A percentile compares a stretch with the other conserved stretches of the same genome.
phyloP scores from a whole-genome alignment of 192 early-diverging fungal species.

The Gryganskiella cystojenkinii region DNA sequence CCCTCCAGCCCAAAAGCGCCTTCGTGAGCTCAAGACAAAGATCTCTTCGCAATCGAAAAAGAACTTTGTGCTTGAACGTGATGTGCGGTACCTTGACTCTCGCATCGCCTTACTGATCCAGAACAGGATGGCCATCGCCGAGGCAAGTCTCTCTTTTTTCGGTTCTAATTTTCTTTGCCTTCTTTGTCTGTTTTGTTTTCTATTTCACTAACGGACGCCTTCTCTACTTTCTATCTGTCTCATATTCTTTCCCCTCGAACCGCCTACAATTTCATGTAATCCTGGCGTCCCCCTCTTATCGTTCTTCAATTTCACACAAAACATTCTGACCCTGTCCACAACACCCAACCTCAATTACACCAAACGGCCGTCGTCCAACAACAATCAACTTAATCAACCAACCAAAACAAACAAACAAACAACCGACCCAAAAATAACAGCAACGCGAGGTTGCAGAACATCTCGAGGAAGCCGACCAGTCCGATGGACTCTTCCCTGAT shows the following conservation, averaged over 20 bases:
- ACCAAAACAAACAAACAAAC: background rate
- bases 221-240: background rate
- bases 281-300: background rate
- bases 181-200: slow-evolving; percentile 9
- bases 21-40: slow-evolving; percentile 86
- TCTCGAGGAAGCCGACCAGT: slow-evolving; percentile 71
- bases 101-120: slow-evolving; percentile 93
- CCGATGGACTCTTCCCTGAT: slow-evolving; percentile 71
- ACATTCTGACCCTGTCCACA: background rate
- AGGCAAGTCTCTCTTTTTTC: slow-evolving; percentile 54
- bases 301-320: background rate
- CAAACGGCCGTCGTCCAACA: no score
- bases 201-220: background rate
- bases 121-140: slow-evolving; percentile 92
- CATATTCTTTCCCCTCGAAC: background rate
- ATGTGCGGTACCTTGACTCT: slow-evolving; percentile 92
- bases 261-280: background rate
- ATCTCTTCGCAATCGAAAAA: slow-evolving; percentile 96
- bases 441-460: slow-evolving; percentile 80
- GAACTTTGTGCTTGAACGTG: slow-evolving; percentile 93
- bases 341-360: background rate
- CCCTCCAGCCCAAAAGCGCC: slow-evolving; percentile 77
- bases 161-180: background rate
- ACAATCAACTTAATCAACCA: no score
- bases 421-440: slow-evolving; percentile 33